Conservation (phyloP, 2,329 filamentous ascomycete species). For the Venturia aucupariae region DNA sequence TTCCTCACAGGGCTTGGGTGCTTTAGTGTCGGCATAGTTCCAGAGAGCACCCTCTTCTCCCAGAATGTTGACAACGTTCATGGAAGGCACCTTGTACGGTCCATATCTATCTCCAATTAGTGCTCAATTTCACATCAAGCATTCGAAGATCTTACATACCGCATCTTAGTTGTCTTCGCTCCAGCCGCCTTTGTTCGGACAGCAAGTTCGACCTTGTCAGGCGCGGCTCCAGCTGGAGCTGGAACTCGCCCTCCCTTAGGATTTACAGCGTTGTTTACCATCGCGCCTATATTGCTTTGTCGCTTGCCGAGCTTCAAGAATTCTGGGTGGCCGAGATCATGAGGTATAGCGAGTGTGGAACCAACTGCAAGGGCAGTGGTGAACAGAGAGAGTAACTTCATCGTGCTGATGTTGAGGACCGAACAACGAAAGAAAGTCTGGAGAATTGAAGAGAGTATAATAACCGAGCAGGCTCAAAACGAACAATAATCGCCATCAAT, state of each 20-base stretch:
- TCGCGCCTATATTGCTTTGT: background rate
- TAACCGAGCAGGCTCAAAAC: no score
- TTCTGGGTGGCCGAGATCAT: background rate
- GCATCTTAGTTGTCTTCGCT: slow-evolving; percentile 9
- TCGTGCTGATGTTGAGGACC: background rate
- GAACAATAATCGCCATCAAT: background rate
- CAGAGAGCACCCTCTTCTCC: slow-evolving; percentile 13
- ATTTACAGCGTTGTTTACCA: background rate
- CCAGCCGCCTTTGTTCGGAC: background rate
- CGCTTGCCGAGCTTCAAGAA: background rate
- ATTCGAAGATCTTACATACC: background rate
- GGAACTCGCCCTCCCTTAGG: slow-evolving; percentile 4
- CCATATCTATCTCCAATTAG: slow-evolving; percentile 12
- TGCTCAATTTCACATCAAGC: background rate
- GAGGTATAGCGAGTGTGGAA: background rate
- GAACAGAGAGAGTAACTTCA: background rate
- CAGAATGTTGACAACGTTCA: slow-evolving; percentile 1
- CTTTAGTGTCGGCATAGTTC: slow-evolving; percentile 11
- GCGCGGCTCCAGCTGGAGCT: slow-evolving; percentile 7
- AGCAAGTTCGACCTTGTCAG: background rate
- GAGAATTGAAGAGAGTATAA: no score
- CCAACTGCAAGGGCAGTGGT: background rate
- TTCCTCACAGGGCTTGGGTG: slow-evolving; percentile 9
- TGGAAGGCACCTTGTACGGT: slow-evolving; percentile 13
- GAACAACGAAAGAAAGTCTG: no score